These are phyloP conservation scores for Gossypium rotundifolium DNA, from an alignment of 345 rosid genomes.

Conservation along the genomic window DNA sequence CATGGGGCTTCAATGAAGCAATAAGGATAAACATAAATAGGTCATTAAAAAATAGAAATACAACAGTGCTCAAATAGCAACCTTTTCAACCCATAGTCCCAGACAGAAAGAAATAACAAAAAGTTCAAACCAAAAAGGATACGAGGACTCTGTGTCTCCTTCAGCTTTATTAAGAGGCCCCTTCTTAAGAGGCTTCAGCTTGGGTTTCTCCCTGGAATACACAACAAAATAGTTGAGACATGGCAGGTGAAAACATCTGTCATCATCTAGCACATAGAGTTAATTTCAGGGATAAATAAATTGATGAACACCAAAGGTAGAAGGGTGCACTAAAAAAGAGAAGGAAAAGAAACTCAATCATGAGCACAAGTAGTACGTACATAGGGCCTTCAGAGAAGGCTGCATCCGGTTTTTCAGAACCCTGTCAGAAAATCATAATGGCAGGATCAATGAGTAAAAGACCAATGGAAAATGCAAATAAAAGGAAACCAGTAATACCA, in stretches of 20 bases:
- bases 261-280: not conserved
- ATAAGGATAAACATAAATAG: slow-evolving; percentile 26
- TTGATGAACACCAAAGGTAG: not conserved
- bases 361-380: slow-evolving; percentile 40
- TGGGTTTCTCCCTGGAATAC: slow-evolving; percentile 58
- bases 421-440: slow-evolving; percentile 40
- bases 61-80: slow-evolving; percentile 10
- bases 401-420: slow-evolving; percentile 47
- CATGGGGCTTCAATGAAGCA: slow-evolving; percentile 47
- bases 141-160: slow-evolving; percentile 59
- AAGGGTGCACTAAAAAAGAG: not conserved
- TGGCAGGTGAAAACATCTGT: not conserved
- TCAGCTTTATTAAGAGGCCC: slow-evolving; percentile 47
- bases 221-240: slow-evolving; percentile 24
- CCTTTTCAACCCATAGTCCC: not conserved
- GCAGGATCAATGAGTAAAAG: not conserved
- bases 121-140: slow-evolving; percentile 40
- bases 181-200: slow-evolving; percentile 53
- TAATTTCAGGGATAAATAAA: slow-evolving; percentile 1
- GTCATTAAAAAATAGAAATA: slow-evolving; percentile 7
- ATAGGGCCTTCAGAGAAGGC: slow-evolving; percentile 33
- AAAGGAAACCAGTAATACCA: not conserved
- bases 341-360: not conserved
- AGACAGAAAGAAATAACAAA: slow-evolving; percentile 12
- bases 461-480: not conserved